Conservation (phyloP, 805 yeast genomes). For the Isabelozyma rhagii region DNA sequence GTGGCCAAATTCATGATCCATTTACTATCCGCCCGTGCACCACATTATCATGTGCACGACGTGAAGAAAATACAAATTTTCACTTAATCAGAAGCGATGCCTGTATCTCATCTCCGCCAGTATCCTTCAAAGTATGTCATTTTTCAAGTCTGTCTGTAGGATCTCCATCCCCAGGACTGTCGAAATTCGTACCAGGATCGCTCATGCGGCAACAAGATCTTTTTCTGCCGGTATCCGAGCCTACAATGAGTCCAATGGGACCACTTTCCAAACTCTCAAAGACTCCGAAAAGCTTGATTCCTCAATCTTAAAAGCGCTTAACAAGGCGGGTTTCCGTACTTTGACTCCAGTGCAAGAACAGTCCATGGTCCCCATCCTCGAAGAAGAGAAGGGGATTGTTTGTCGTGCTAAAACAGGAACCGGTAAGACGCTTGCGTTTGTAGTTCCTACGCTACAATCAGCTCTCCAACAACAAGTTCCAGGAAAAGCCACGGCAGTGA, state of each 20-base stretch:
- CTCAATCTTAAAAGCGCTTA: conserved; percentile 18
- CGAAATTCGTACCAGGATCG: too few relatives aligned
- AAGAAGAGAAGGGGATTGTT: conserved; percentile 60
- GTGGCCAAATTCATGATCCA: too few relatives aligned
- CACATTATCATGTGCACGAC: neutral
- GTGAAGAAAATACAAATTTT: neutral
- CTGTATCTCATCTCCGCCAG: neutral
- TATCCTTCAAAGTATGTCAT: neutral
- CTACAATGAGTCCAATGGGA: neutral
- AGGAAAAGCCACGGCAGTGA: conserved; percentile 45
- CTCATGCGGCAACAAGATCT: neutral
- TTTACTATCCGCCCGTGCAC: too few relatives aligned
- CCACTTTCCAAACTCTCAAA: neutral
- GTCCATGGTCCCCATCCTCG: conserved; percentile 56
- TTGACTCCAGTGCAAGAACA: conserved; percentile 70
- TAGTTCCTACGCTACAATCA: conserved; percentile 72
- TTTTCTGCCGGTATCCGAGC: neutral
- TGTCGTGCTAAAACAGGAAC: conserved; percentile 95
- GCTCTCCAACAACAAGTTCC: conserved; percentile 32
- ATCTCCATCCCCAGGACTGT: neutral
- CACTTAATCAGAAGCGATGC: neutral
- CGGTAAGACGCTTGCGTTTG: conserved; percentile 89
- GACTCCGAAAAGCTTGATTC: neutral
- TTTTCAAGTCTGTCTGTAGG: neutral
- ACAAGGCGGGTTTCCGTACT: conserved; percentile 43